Evolutionary conservation across 2,329 filamentous ascomycete genomes (phyloP).

Genomic region (Pezicula rhizophila): DNA sequence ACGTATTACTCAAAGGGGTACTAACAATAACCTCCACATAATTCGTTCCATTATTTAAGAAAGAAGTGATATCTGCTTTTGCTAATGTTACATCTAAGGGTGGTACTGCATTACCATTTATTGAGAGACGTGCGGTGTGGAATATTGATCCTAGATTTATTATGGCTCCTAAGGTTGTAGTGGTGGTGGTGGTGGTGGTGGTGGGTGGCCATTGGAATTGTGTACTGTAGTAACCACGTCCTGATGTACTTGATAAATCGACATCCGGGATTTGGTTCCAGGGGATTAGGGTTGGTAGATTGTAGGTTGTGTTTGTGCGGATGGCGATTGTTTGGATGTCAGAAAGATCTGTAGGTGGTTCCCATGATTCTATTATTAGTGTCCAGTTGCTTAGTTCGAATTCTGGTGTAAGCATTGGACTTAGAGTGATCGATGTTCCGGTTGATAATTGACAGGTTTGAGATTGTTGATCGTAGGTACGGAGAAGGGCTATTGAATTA

Average conservation of each 20-base stretch:
- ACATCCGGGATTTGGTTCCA: constrained; percentile 29
- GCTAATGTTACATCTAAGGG: constrained; percentile 1
- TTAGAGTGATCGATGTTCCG: background rate
- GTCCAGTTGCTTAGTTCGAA: constrained; percentile 30
- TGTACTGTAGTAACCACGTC: constrained; percentile 29
- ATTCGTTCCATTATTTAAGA: background rate
- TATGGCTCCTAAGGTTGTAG: background rate
- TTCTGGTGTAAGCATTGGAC: background rate
- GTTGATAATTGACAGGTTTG: background rate
- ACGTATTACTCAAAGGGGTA: constrained; percentile 1
- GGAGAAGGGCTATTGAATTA: background rate
- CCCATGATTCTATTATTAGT: constrained; percentile 33
- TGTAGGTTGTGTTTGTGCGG: constrained; percentile 27
- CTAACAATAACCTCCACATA: background rate
- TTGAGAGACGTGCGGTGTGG: background rate
- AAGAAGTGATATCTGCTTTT: background rate
- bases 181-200: background rate
- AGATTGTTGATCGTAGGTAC: background rate
- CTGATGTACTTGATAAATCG: constrained; percentile 21
- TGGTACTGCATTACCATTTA: background rate
- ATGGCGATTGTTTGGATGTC: constrained; percentile 15
- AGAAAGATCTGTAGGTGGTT: constrained; percentile 28
- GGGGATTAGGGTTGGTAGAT: constrained; percentile 24
- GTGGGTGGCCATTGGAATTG: background rate
- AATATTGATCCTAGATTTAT: background rate